These are phyloP conservation scores for Misopates orontium DNA, from an alignment of 257 asterid species.

Conservation along the genomic window DNA sequence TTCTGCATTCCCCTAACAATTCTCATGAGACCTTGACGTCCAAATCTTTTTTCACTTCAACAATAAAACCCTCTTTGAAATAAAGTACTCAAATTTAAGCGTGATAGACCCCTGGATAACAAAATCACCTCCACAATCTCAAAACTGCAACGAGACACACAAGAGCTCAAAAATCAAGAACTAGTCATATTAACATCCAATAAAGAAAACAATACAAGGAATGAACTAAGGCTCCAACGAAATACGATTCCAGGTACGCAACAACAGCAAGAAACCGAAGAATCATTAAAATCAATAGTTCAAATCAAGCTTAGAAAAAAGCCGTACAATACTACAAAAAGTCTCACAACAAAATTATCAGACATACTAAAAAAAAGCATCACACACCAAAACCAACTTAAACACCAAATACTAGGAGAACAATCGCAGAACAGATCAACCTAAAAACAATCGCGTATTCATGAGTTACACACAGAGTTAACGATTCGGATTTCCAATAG, in stretches of 20 bases:
- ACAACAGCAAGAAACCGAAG: slow-evolving; percentile 8
- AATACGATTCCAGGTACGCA: background rate
- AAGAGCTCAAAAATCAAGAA: slow-evolving; percentile 28
- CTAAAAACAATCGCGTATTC: too few relatives aligned
- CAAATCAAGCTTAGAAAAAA: slow-evolving; percentile 15
- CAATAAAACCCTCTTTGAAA: slow-evolving; percentile 65
- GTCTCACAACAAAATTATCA: too few relatives aligned
- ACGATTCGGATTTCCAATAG: slow-evolving; percentile 35
- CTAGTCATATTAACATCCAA: slow-evolving; percentile 17
- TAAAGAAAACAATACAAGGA: slow-evolving; percentile 5
- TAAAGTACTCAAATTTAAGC: slow-evolving; percentile 61
- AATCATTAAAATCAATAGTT: background rate
- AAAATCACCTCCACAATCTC: slow-evolving; percentile 44
- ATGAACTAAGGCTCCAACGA: background rate
- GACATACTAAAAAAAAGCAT: slow-evolving; percentile 10
- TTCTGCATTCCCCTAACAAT: slow-evolving; percentile 99
- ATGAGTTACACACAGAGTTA: too few relatives aligned
- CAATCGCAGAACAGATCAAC: slow-evolving; percentile 5
- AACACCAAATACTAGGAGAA: slow-evolving; percentile 10
- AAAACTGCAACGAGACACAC: slow-evolving; percentile 50
- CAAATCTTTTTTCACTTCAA: slow-evolving; percentile 50
- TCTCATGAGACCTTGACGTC: slow-evolving; percentile 95
- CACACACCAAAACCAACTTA: slow-evolving; percentile 3
- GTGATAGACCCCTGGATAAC: slow-evolving; percentile 33
- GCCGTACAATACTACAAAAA: too few relatives aligned